Percentiles rank a stretch among this genome's conserved stretches.
Conservation (phyloP, 2,329 filamentous ascomycete species). For the Verticillium klebahnii region DNA sequence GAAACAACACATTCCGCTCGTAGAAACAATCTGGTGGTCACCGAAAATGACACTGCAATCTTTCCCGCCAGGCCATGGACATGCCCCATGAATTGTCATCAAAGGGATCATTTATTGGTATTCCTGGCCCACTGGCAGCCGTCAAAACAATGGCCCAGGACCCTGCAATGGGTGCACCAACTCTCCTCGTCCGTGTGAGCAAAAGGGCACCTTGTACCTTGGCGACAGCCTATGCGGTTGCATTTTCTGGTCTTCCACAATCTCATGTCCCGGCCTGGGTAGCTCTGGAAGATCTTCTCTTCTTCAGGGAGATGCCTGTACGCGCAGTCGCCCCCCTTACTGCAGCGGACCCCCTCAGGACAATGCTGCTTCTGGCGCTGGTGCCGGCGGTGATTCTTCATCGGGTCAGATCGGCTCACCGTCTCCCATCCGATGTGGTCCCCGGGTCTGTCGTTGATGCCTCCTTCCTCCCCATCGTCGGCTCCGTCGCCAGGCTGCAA, state of each 20-base stretch:
- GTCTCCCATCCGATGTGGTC: background rate
- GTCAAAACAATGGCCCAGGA: constrained; percentile 3
- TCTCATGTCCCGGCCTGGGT: constrained; percentile 1
- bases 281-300: background rate
- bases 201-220: constrained; percentile 4
- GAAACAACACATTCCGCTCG: too few relatives aligned
- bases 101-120: too few relatives aligned
- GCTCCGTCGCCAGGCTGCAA: background rate
- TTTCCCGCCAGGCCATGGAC: too few relatives aligned
- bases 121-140: constrained; percentile 5
- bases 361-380: constrained; percentile 4
- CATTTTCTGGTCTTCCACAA: constrained; percentile 10
- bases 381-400: background rate
- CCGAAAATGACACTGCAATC: too few relatives aligned
- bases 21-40: too few relatives aligned
- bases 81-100: too few relatives aligned
- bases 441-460: background rate
- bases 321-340: constrained; percentile 3
- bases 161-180: constrained; percentile 6
- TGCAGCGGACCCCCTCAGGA: constrained; percentile 6
- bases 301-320: constrained; percentile 5
- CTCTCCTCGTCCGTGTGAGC: constrained; percentile 5
- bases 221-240: background rate
- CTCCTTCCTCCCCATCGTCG: background rate
- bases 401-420: background rate